These are phyloP conservation scores for Erigeron philadelphicus DNA, from an alignment of 140 eudicot species.

Conservation along the genomic window DNA sequence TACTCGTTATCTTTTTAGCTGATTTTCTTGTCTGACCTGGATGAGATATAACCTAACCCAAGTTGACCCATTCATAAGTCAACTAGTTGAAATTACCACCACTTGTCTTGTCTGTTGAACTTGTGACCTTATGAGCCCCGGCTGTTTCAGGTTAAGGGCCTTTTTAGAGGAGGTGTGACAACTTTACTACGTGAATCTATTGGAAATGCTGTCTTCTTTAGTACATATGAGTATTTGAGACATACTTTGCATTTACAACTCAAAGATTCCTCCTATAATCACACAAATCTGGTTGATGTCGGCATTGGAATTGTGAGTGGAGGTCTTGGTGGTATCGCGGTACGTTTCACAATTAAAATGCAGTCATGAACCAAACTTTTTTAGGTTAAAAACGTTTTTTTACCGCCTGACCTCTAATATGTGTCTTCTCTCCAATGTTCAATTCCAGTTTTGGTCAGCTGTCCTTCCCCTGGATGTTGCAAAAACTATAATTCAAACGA, in stretches of 20 bases:
- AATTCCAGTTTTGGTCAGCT: conserved; percentile 61
- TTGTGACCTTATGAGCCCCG: conserved; percentile 29
- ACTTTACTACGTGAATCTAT: conserved; percentile 74
- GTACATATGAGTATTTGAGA: conserved; percentile 66
- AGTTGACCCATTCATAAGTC: background rate
- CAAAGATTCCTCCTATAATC: conserved; percentile 40
- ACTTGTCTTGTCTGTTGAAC: background rate
- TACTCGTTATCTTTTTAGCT: background rate
- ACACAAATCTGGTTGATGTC: conserved; percentile 46
- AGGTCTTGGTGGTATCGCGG: conserved; percentile 88
- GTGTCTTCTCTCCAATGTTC: conserved; percentile 9
- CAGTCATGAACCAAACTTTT: background rate
- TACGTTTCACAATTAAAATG: conserved; percentile 29
- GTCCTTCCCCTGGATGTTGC: conserved; percentile 88
- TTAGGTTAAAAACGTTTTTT: background rate
- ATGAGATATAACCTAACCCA: background rate
- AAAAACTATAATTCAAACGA: conserved; percentile 75
- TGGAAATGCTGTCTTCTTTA: conserved; percentile 80
- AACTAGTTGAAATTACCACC: background rate
- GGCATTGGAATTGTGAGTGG: conserved; percentile 88
- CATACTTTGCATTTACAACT: conserved; percentile 56
- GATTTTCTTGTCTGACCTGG: background rate
- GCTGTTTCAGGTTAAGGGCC: conserved; percentile 59
- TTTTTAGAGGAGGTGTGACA: conserved; percentile 72
- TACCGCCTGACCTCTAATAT: conserved; percentile 10